Percentiles rank a stretch among this genome's conserved stretches.
These are phyloP conservation scores for Fraxinus albicans DNA, from an alignment of 305 asterid genomes.

Conservation along the genomic window DNA sequence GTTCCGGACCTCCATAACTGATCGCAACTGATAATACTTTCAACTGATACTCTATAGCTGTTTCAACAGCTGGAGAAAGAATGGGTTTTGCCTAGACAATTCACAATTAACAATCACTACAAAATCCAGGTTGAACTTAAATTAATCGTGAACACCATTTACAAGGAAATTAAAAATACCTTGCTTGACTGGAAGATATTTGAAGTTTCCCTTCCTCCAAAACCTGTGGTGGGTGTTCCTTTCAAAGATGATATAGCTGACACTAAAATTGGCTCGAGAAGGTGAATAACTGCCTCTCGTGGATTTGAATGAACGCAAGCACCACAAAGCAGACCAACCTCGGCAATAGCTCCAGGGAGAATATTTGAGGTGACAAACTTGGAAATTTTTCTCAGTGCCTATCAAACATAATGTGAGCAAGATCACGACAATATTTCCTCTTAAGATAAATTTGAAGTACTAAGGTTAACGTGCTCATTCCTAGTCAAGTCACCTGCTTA, in stretches of 20 bases:
- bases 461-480: constrained; percentile 7
- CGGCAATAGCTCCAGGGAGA: constrained; percentile 99
- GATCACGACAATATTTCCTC: constrained; percentile 19
- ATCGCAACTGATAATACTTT: constrained; percentile 91
- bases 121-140: constrained; percentile 24
- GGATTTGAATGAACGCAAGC: constrained; percentile 97
- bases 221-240: constrained; percentile 80
- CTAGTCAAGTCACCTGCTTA: constrained; percentile 64
- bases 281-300: constrained; percentile 75
- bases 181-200: constrained; percentile 50
- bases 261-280: constrained; percentile 76
- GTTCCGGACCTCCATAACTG: constrained; percentile 91
- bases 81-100: constrained; percentile 63
- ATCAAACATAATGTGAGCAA: constrained; percentile 28
- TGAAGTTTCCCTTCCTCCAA: constrained; percentile 60
- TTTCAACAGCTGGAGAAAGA: constrained; percentile 94
- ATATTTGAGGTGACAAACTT: constrained; percentile 86
- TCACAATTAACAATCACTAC: constrained; percentile 23
- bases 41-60: constrained; percentile 84
- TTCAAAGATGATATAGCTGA: constrained; percentile 70
- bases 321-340: constrained; percentile 96
- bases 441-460: constrained; percentile 12
- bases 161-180: constrained; percentile 47
- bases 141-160: constrained; percentile 22
- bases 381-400: constrained; percentile 92